phyloP scores from a whole-genome alignment of 345 rosid species.

The Boechera retrofracta region DNA sequence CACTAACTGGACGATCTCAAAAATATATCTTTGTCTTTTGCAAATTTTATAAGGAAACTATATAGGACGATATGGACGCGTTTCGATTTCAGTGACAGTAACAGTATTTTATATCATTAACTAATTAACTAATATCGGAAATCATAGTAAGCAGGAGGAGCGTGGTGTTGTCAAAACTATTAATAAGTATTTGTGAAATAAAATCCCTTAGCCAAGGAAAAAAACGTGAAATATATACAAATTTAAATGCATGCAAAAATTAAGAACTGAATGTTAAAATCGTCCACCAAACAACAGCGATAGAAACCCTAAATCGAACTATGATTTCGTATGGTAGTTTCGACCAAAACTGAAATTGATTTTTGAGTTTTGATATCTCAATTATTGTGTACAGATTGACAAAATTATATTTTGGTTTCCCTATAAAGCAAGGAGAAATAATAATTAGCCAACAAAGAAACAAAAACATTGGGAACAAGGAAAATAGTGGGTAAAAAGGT shows the following conservation, averaged over 20 bases:
- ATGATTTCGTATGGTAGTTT: not conserved
- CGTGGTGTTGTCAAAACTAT: constrained; percentile 37
- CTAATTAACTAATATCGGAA: constrained; percentile 17
- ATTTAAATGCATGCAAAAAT: constrained; percentile 14
- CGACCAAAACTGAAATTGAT: not conserved
- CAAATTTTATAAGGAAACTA: not conserved
- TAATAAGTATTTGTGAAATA: not conserved
- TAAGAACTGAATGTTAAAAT: not conserved
- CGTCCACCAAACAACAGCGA: not conserved
- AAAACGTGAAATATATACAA: constrained; percentile 24
- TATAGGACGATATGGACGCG: constrained; percentile 22
- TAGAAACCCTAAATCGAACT: not conserved
- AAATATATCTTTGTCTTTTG: not conserved
- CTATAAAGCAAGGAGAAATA: constrained; percentile 16
- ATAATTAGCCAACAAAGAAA: constrained; percentile 34
- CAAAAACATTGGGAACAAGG: constrained; percentile 41
- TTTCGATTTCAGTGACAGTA: constrained; percentile 43
- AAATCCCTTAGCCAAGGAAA: constrained; percentile 11
- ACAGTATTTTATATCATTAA: not conserved
- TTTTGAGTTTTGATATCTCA: constrained; percentile 15
- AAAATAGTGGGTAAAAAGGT: constrained; percentile 37
- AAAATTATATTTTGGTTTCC: not conserved
- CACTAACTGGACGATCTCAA: not conserved
- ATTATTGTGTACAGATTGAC: constrained; percentile 21
- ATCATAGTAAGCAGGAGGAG: constrained; percentile 28